Conservation (phyloP, 169 alveolate species). For the Plasmodium inui region DNA sequence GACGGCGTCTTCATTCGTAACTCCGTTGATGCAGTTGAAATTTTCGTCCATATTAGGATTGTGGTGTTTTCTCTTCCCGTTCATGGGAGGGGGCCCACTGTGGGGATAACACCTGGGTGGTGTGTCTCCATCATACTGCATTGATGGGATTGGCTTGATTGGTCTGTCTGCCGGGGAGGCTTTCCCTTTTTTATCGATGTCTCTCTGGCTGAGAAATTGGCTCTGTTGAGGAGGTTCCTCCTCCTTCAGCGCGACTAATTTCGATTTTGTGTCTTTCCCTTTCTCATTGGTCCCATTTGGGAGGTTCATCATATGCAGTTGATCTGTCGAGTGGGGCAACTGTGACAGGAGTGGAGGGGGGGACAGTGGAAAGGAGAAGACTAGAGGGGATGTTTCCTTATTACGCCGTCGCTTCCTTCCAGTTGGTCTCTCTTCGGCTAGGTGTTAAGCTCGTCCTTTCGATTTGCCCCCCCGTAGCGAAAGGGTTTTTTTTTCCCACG, state of each 20-base stretch:
- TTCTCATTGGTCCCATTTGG: background rate
- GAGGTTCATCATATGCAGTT: conserved; percentile 4
- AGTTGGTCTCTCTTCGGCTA: background rate
- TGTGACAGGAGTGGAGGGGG: background rate
- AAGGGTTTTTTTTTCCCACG: background rate
- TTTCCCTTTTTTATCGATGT: background rate
- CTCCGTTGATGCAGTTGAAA: background rate
- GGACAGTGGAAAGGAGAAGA: background rate
- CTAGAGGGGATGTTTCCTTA: background rate
- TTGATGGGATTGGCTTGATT: background rate
- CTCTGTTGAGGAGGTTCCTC: background rate
- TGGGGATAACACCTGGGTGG: background rate
- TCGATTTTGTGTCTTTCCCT: conserved; percentile 1
- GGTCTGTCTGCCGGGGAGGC: background rate
- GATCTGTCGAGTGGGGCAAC: background rate
- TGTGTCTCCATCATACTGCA: background rate
- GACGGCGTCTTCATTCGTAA: background rate
- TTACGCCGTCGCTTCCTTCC: background rate
- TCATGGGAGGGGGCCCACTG: background rate
- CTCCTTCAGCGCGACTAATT: background rate
- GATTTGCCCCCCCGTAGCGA: background rate
- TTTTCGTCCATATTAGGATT: background rate
- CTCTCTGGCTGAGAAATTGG: background rate
- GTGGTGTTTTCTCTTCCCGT: background rate
- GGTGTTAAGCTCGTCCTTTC: background rate